Percentiles rank a stretch among this genome's conserved stretches.
Conservation (phyloP, 306 rosid genomes). For the Corylus heterophylla region DNA sequence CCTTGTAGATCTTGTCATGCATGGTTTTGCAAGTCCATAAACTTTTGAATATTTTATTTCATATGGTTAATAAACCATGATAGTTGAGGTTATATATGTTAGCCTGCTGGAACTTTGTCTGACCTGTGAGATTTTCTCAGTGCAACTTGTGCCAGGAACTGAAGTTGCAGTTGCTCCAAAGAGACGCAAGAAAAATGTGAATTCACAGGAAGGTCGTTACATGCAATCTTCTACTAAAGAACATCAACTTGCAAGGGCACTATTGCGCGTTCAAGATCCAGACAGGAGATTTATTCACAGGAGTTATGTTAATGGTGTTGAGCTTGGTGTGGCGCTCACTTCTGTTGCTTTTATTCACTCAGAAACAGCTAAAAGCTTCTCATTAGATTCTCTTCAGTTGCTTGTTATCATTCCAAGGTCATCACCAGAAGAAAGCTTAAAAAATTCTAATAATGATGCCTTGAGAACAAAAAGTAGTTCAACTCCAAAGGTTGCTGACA, state of each 20-base stretch:
- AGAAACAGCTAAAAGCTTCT: constrained; percentile 70
- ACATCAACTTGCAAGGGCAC: constrained; percentile 47
- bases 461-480: constrained; percentile 55
- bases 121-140: constrained; percentile 47
- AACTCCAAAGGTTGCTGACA: constrained; percentile 41
- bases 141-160: constrained; percentile 84
- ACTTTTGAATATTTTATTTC: neutral
- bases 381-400: constrained; percentile 61
- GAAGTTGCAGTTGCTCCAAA: constrained; percentile 94
- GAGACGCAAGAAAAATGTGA: constrained; percentile 51
- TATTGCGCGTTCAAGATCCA: constrained; percentile 74
- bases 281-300: constrained; percentile 52
- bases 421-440: constrained; percentile 41
- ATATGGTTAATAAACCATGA: neutral
- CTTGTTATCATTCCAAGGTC: constrained; percentile 68
- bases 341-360: constrained; percentile 85
- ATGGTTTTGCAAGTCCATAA: neutral
- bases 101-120: constrained; percentile 25
- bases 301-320: constrained; percentile 43
- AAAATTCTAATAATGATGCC: constrained; percentile 40
- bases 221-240: constrained; percentile 36
- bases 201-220: constrained; percentile 40
- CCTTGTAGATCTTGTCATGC: neutral
- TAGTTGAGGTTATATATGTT: neutral
- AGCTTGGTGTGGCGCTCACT: constrained; percentile 71